A percentile compares a stretch with the other conserved stretches of the same genome.
phyloP scores from a whole-genome alignment of 1,139 yeast species.

The Yamadazyma atmosphaerica region DNA sequence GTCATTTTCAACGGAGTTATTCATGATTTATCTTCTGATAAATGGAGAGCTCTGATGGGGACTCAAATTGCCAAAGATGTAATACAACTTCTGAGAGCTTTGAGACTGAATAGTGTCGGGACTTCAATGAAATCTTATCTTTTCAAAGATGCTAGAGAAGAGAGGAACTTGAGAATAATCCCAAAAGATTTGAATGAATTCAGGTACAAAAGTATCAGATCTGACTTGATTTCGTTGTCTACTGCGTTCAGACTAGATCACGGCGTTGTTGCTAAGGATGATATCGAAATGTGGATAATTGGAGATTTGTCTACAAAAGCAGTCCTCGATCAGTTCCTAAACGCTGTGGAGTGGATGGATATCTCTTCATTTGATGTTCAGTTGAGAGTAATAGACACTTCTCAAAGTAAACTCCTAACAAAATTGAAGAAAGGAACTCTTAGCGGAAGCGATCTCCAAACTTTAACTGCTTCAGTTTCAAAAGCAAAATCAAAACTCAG shows the following conservation, averaged over 20 bases:
- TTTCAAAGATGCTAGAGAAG: conserved; percentile 31
- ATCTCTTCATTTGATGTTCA: conserved; percentile 32
- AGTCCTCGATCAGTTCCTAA: conserved; percentile 43
- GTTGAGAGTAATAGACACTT: conserved; percentile 27
- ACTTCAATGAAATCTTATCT: conserved; percentile 29
- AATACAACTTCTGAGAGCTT: conserved; percentile 23
- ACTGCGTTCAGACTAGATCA: conserved; percentile 17
- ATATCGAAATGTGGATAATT: conserved; percentile 51
- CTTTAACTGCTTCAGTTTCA: conserved; percentile 11
- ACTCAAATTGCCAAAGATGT: conserved; percentile 42
- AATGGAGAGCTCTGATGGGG: conserved; percentile 43
- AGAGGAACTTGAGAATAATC: conserved; percentile 34
- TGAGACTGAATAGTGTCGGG: conserved; percentile 21
- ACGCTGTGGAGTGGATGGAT: conserved; percentile 29
- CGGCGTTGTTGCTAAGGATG: conserved; percentile 12
- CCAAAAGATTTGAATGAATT: conserved; percentile 36
- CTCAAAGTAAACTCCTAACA: conserved; percentile 8
- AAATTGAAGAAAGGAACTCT: conserved; percentile 14
- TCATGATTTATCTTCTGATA: conserved; percentile 32
- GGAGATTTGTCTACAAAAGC: conserved; percentile 49
- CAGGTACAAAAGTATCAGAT: conserved; percentile 33
- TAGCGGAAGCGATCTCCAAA: conserved; percentile 17
- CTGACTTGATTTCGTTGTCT: conserved; percentile 27
- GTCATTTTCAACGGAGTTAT: conserved; percentile 77
- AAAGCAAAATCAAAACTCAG: conserved; percentile 4